Conservation (phyloP, 208 protist genomes). For the Blastocrithidia nonstop region DNA sequence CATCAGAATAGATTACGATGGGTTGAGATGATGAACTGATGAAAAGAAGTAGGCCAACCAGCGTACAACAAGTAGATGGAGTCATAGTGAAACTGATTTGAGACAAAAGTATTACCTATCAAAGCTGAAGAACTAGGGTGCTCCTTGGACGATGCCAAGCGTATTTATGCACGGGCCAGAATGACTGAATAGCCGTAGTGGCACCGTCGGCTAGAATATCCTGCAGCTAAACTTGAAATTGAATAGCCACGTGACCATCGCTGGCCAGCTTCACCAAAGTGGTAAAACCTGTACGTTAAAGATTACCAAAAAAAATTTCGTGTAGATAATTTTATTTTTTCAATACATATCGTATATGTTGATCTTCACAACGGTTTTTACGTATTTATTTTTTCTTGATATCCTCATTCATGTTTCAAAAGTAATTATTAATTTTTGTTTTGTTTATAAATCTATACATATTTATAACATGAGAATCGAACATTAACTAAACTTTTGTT, state of each 20-base stretch:
- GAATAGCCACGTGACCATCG: slow-evolving; percentile 79
- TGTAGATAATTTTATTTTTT: slow-evolving; percentile 8
- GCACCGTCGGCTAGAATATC: slow-evolving; percentile 53
- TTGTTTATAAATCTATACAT: not conserved
- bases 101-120: slow-evolving; percentile 33
- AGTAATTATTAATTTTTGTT: not conserved
- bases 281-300: slow-evolving; percentile 14
- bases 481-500: too few relatives aligned
- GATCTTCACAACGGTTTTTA: slow-evolving; percentile 3
- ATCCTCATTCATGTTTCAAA: not conserved
- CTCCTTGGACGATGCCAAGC: slow-evolving; percentile 28
- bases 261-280: slow-evolving; percentile 83
- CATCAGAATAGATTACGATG: slow-evolving; percentile 71
- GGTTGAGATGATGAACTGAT: slow-evolving; percentile 80
- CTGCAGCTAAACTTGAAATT: slow-evolving; percentile 41
- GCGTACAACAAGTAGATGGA: slow-evolving; percentile 23
- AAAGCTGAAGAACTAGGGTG: slow-evolving; percentile 45
- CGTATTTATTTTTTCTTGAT: slow-evolving; percentile 1
- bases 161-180: slow-evolving; percentile 24
- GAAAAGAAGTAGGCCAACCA: slow-evolving; percentile 59
- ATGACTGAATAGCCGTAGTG: slow-evolving; percentile 55
- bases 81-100: slow-evolving; percentile 65
- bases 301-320: too few relatives aligned
- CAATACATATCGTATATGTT: not conserved
- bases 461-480: too few relatives aligned